Evolutionary conservation across 129 eudicot species (phyloP), one percentile per base, ranked within the genome.

Genomic region (Centrapalus pauciflorus): DNA sequence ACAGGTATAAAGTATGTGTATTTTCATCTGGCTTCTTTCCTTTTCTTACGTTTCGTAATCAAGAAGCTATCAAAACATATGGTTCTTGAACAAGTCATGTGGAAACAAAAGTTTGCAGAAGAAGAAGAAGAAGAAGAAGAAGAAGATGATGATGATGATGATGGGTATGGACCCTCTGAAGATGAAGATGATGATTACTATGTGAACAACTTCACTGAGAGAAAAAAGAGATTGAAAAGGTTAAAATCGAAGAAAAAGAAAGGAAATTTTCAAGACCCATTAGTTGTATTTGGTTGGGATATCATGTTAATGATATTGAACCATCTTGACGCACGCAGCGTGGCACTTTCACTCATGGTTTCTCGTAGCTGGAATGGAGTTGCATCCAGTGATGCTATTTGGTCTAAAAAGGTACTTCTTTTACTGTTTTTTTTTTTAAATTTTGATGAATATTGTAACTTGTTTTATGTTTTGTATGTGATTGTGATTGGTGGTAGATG

Each of bases 241-340:
- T 2, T 8, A 4, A 12, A 67, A 25, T 43, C 0, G 0, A 35
- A n/a, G 19, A 48, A 16, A 16, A 46, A 11, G 24, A 16, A 3
- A 4, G 68, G 50, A 24, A 54, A 54, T 69, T 4, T n/a, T 17
- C 20, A 69, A 32, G 74, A 72, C 64, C 77, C 77, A 9, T 73
- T 73, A 27, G 28, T 54, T 7, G 66, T 64, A 12, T 64, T 64
- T 73, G 78, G 78, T 73, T 54, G 66, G 57, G 79, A 67, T 75
- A 59, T 75, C 16, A 75, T 75, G 79, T 23, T 75, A 16, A 24
- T 45, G 54, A 75, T 75, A 56, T 34, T 75, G 3, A n/a, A 17
- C 35, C 13, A 34, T 74, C 67, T 74, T 10, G 79, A 74, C 54
- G 79, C 79, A 74, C 79, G 67, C 79, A 74, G 79, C 79, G 72